Conservation (phyloP, 1,284 basidiomycete species). For the Anthracocystis setariae region DNA sequence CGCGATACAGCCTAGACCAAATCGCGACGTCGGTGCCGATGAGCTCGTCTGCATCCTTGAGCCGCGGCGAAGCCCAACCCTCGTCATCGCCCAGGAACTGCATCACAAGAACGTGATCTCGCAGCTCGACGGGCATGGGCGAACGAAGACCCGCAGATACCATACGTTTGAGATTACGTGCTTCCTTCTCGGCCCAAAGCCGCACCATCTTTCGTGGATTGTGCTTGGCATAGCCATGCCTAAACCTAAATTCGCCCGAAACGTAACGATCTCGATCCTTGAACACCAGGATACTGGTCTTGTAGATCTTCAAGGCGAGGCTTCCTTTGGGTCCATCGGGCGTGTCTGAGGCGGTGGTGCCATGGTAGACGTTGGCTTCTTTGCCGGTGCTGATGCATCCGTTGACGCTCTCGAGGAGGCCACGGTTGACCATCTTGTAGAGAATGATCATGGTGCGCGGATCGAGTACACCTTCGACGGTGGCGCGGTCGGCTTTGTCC, state of each 20-base stretch:
- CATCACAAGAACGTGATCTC: slow-evolving; percentile 98
- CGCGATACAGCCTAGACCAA: slow-evolving; percentile 75
- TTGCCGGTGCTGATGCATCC: slow-evolving; percentile 65
- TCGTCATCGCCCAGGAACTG: slow-evolving; percentile 78
- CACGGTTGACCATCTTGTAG: slow-evolving; percentile 65
- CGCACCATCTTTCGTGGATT: slow-evolving; percentile 99
- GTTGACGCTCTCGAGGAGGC: slow-evolving; percentile 57
- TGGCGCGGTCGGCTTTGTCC: slow-evolving; percentile 66
- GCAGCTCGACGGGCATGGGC: slow-evolving; percentile 88
- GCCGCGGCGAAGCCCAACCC: slow-evolving; percentile 61
- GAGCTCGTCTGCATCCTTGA: slow-evolving; percentile 62
- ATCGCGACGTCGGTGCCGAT: slow-evolving; percentile 38
- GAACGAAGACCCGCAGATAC: slow-evolving; percentile 82
- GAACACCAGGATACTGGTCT: slow-evolving; percentile 96
- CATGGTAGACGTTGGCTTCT: slow-evolving; percentile 67
- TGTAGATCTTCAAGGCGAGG: slow-evolving; percentile 89
- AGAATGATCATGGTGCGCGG: slow-evolving; percentile 65
- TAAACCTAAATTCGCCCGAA: slow-evolving; percentile 87
- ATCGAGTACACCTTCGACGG: slow-evolving; percentile 65
- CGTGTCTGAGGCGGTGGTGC: slow-evolving; percentile 44
- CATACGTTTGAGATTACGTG: slow-evolving; percentile 91
- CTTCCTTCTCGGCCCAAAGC: slow-evolving; percentile 98
- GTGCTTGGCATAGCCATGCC: slow-evolving; percentile 86
- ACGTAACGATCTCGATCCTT: slow-evolving; percentile 97
- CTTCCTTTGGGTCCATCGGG: slow-evolving; percentile 22